These are phyloP conservation scores for Pythium folliculosum DNA, from an alignment of 352 stramenopile species.

Conservation along the genomic window DNA sequence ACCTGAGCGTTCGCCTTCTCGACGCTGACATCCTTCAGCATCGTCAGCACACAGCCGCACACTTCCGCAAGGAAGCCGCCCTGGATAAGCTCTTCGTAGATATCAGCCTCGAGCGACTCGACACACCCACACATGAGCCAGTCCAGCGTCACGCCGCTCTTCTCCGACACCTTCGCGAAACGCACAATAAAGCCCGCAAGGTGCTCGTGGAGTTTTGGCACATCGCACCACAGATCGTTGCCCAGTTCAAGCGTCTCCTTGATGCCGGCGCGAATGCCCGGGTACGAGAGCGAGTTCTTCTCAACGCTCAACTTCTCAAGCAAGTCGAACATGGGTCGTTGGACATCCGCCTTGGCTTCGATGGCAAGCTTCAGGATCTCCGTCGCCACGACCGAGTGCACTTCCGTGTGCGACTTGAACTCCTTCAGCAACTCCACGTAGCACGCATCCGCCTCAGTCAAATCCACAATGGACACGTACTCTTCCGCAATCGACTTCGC, in stretches of 20 bases:
- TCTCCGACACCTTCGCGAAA: slow-evolving; percentile 63
- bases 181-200: slow-evolving; percentile 67
- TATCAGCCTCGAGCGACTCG: slow-evolving; percentile 50
- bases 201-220: slow-evolving; percentile 81
- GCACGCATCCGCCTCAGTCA: slow-evolving; percentile 69
- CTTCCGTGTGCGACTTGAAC: slow-evolving; percentile 61
- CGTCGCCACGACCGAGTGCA: slow-evolving; percentile 55
- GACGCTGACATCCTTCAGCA: slow-evolving; percentile 39
- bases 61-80: slow-evolving; percentile 64
- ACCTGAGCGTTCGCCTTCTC: slow-evolving; percentile 58
- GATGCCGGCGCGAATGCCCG: slow-evolving; percentile 58
- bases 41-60: slow-evolving; percentile 49
- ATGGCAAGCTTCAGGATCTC: slow-evolving; percentile 60
- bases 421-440: slow-evolving; percentile 65
- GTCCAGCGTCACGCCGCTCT: slow-evolving; percentile 65
- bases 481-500: slow-evolving; percentile 79
- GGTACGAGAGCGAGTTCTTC: slow-evolving; percentile 57
- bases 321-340: slow-evolving; percentile 66
- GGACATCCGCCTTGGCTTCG: slow-evolving; percentile 61
- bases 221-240: slow-evolving; percentile 78
- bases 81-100: slow-evolving; percentile 70
- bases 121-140: slow-evolving; percentile 63
- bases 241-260: slow-evolving; percentile 60
- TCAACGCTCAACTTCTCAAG: slow-evolving; percentile 66
- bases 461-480: slow-evolving; percentile 73